These are phyloP conservation scores for Podila epigama DNA, from an alignment of 192 early-diverging fungal species.

Conservation along the genomic window DNA sequence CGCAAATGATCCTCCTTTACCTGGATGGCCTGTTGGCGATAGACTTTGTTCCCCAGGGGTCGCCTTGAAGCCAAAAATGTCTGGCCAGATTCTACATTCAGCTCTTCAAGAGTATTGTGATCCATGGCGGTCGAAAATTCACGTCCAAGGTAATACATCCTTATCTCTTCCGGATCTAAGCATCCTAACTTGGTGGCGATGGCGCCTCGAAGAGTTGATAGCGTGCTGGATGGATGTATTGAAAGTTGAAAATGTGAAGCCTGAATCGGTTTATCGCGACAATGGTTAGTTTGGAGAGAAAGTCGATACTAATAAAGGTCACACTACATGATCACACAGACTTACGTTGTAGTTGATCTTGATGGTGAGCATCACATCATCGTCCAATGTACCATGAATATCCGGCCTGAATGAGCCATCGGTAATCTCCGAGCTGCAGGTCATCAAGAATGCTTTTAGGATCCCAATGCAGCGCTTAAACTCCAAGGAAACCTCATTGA, in stretches of 20 bases:
- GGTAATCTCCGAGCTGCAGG: constrained; percentile 12
- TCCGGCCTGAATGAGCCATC: constrained; percentile 12
- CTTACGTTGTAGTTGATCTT: constrained; percentile 34
- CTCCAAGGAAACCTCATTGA: constrained; percentile 23
- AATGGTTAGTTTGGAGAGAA: background rate
- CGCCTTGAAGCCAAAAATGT: constrained; percentile 46
- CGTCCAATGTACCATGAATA: constrained; percentile 52
- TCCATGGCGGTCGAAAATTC: constrained; percentile 36
- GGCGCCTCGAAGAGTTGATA: constrained; percentile 31
- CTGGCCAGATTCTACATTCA: constrained; percentile 42
- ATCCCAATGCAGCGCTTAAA: constrained; percentile 55
- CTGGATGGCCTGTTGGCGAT: background rate
- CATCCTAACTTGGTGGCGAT: constrained; percentile 38
- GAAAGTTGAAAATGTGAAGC: constrained; percentile 42
- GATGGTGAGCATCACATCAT: constrained; percentile 50
- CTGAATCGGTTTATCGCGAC: background rate
- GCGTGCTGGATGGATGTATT: constrained; percentile 40
- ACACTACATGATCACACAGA: background rate
- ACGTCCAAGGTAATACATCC: constrained; percentile 48
- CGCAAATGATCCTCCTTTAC: background rate
- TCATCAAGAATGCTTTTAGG: constrained; percentile 46
- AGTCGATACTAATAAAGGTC: background rate
- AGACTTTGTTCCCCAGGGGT: background rate
- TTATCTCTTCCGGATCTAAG: constrained; percentile 24
- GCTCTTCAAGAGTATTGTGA: constrained; percentile 47